phyloP scores from a whole-genome alignment of 23 red algal genomes.

The Gracilaria domingensis region DNA sequence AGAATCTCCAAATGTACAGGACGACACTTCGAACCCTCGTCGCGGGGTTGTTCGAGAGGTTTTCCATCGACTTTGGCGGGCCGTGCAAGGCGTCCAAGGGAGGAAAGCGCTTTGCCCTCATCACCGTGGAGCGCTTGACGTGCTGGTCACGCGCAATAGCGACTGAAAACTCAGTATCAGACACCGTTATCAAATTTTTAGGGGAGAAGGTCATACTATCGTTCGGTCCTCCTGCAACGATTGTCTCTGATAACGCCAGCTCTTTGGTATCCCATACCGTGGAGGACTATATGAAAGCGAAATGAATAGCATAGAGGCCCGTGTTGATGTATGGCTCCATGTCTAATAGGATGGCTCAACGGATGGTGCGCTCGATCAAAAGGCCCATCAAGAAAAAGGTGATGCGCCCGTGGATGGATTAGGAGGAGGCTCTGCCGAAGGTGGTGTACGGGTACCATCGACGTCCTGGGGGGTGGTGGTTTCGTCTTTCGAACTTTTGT shows the following conservation, averaged over 20 bases:
- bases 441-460: slow-evolving; percentile 20
- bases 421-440: not conserved
- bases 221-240: not conserved
- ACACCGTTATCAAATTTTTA: not conserved
- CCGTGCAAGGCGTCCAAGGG: not conserved
- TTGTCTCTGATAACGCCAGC: slow-evolving; percentile 5
- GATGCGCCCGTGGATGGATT: not conserved
- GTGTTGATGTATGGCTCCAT: not conserved
- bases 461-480: not conserved
- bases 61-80: not conserved
- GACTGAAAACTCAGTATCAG: not conserved
- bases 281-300: not conserved
- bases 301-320: not conserved
- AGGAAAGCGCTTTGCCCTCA: not conserved
- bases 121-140: not conserved
- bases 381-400: not conserved
- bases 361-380: slow-evolving; percentile 13
- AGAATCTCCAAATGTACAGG: not conserved
- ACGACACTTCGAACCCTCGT: not conserved
- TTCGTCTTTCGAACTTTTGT: slow-evolving; percentile 1
- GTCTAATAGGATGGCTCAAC: not conserved
- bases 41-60: not conserved
- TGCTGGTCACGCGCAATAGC: not conserved
- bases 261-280: not conserved
- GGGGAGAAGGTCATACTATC: not conserved